Evolutionary conservation across 2,329 filamentous ascomycete genomes (phyloP).

Genomic region (Claviceps arundinis): DNA sequence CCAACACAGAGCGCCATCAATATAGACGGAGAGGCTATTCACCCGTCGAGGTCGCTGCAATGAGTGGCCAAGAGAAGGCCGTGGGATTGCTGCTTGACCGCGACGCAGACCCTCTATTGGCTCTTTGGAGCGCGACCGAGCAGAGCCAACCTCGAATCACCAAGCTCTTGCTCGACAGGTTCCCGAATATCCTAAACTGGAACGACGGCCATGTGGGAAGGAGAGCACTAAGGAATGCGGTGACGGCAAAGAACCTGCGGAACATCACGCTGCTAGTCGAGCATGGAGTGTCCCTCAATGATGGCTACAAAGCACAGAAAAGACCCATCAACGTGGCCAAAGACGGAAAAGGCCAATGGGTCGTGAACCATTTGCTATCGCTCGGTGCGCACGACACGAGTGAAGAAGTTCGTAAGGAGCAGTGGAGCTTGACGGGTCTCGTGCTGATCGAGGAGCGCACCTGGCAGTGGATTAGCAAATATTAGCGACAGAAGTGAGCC

Average conservation of each 20-base stretch:
- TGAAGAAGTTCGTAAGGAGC: neutral
- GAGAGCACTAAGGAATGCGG: neutral
- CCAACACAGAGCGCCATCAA: neutral
- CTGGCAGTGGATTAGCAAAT: slow-evolving; percentile 1
- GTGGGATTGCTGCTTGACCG: neutral
- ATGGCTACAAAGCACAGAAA: neutral
- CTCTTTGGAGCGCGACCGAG: neutral
- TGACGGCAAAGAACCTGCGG: neutral
- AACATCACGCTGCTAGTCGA: neutral
- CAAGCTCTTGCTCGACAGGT: neutral
- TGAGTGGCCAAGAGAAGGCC: neutral
- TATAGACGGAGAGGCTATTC: neutral
- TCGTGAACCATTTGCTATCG: neutral
- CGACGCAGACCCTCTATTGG: neutral
- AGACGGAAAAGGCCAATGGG: neutral
- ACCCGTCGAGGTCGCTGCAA: neutral
- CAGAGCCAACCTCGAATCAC: neutral
- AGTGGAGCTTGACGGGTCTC: too few species aligned
- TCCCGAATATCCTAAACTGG: neutral
- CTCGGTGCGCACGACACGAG: neutral
- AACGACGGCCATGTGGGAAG: neutral
- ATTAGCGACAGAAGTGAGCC: neutral
- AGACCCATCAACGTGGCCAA: neutral
- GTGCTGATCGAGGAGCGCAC: neutral
- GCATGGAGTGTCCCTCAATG: neutral